Conservation (phyloP, 2,329 filamentous ascomycete genomes). For the Colletotrichum higginsianum region DNA sequence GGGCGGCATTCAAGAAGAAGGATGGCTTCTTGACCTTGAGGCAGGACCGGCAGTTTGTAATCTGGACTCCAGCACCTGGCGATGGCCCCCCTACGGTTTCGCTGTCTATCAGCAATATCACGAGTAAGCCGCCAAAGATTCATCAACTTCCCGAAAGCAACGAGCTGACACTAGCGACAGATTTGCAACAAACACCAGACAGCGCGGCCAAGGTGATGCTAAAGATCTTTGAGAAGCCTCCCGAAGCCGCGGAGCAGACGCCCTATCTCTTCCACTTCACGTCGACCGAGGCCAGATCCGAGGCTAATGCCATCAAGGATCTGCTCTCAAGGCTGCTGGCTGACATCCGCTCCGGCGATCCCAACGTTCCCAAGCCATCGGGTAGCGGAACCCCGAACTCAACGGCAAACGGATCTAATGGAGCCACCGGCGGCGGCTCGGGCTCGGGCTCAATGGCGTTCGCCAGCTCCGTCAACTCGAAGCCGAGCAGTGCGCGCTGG, state of each 20-base stretch:
- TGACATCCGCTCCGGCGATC: constrained; percentile 72
- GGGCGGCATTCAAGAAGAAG: constrained; percentile 93
- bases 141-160: no score
- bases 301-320: constrained; percentile 90
- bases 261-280: constrained; percentile 93
- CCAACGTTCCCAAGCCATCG: constrained; percentile 64
- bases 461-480: constrained; percentile 76
- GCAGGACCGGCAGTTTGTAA: constrained; percentile 79
- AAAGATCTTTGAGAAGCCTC: constrained; percentile 85
- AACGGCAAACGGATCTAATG: constrained; percentile 45
- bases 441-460: constrained; percentile 83
- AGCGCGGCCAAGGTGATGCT: constrained; percentile 92
- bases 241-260: constrained; percentile 71
- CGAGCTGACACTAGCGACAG: constrained; percentile 59
- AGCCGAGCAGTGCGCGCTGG: constrained; percentile 72
- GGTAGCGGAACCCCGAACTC: constrained; percentile 50
- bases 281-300: constrained; percentile 81
- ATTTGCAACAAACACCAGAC: constrained; percentile 95
- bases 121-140: constrained; percentile 71
- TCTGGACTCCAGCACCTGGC: constrained; percentile 82
- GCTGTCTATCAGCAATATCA: constrained; percentile 82
- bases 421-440: constrained; percentile 50
- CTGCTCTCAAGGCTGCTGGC: constrained; percentile 84
- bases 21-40: constrained; percentile 87
- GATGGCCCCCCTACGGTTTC: constrained; percentile 76